Base-by-base conservation (phyloP, 1,284 basidiomycete genomes). In the Leccinum cinnamomeum region DNA sequence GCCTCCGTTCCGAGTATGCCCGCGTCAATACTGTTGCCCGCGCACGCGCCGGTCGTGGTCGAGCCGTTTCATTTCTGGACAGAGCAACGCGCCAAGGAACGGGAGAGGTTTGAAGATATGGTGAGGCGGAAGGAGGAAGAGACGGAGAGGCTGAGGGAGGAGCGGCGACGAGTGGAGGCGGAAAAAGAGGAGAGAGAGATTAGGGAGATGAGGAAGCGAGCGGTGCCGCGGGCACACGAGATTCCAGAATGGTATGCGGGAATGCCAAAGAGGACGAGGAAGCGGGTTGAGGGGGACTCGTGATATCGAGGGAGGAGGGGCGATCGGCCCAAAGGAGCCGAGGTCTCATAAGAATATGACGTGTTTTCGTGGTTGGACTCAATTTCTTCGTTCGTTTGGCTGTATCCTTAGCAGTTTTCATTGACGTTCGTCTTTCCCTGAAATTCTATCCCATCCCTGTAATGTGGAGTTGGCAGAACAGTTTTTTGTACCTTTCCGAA, bases 201-300 rank as follows among this genome's bases (percentile, higher is more conserved):
- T 60, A 80, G 70, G 72, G 85, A 84, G 73, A 65, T 86, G 68
- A 77, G 89, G 69, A 83, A 78, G 77, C 81, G 79, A 64, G 81
- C 86, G 11, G 77, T 91, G 55, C 85, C 86, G n/a, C 85, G 79
- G 74, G 89, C 89, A 58, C 81, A 90, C 73, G 83, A 83, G 68
- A 80, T 91, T 20, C 89, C 89, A 8, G 86, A 86, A 65, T 91
- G 89, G 89, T 91, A 91, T 69, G 83, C 72, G n/a, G 70, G 55
- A n/a, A 73, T 71, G 70, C 70, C 70, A 60, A 71, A 72, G 70
- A 72, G 63, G 58, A 12, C 11, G 74, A 71, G 69, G 67, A 60
- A 1, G 57, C 70, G 62, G 62, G 44, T 56, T 65, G 63, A 20
- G 20, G 20, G 20, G 20, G 20, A 20, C 20, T 20, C 20, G 20